phyloP scores from a whole-genome alignment of 1,284 basidiomycete species.

The Sutorius eximius region DNA sequence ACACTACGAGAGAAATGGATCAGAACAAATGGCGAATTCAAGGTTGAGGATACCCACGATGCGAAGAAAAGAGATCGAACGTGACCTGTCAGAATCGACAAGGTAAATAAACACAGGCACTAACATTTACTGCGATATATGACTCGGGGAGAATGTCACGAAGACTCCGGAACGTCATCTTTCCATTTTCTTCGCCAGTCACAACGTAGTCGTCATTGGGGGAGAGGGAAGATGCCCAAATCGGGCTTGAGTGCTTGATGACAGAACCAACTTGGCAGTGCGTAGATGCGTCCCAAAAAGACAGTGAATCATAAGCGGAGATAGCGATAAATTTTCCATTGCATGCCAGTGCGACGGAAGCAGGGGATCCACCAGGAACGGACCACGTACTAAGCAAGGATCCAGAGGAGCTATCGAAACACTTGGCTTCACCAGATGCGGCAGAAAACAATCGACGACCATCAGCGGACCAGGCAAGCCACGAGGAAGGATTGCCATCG shows the following conservation, averaged over 20 bases:
- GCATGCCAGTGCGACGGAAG: background rate
- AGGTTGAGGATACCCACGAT: background rate
- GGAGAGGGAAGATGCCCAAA: background rate
- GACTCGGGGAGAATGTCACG: background rate
- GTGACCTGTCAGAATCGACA: background rate
- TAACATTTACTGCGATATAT: background rate
- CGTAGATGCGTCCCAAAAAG: background rate
- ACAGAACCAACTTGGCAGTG: background rate
- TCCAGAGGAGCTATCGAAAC: background rate
- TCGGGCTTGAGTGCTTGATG: background rate
- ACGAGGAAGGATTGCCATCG: accelerated
- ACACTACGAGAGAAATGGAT: background rate
- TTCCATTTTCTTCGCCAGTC: background rate
- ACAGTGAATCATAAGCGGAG: background rate
- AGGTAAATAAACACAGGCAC: background rate
- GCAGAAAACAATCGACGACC: background rate
- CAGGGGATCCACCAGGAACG: background rate
- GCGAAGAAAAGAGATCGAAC: background rate
- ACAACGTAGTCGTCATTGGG: background rate
- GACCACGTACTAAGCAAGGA: background rate
- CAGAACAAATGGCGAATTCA: background rate
- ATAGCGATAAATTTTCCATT: background rate
- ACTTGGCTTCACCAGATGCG: background rate
- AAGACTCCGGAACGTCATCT: background rate
- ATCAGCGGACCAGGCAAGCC: constrained; percentile 2